A percentile compares a stretch with the other conserved stretches of the same genome.
phyloP scores from a whole-genome alignment of 768 basidiomycete species.

The Hericium rajendrae region DNA sequence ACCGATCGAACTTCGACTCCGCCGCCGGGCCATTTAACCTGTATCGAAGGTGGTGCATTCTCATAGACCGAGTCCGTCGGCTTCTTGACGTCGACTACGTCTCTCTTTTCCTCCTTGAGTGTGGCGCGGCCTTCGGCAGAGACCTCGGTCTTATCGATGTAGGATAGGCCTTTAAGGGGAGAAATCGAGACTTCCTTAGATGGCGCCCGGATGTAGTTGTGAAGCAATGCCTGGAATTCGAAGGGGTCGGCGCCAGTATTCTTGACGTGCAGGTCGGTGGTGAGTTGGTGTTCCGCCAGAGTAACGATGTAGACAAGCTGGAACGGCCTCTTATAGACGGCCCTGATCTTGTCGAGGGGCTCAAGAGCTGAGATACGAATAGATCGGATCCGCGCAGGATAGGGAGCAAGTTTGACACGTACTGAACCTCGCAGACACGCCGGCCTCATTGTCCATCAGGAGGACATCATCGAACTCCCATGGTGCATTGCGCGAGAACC shows the following conservation, averaged over 20 bases:
- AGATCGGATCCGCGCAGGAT: background rate
- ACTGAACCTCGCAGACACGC: constrained; percentile 77
- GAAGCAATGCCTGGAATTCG: constrained; percentile 88
- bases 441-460: constrained; percentile 56
- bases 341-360: constrained; percentile 48
- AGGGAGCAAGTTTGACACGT: constrained; percentile 19
- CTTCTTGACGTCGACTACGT: constrained; percentile 52
- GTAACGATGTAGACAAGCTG: constrained; percentile 75
- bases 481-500: constrained; percentile 71
- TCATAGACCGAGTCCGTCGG: constrained; percentile 77
- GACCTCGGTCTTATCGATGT: constrained; percentile 74
- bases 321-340: constrained; percentile 57
- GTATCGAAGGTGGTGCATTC: constrained; percentile 44
- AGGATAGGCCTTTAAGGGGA: constrained; percentile 54
- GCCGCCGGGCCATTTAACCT: constrained; percentile 42
- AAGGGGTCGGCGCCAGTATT: constrained; percentile 48
- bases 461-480: constrained; percentile 65
- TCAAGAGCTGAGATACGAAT: constrained; percentile 40
- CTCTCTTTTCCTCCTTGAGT: constrained; percentile 49
- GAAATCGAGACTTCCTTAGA: constrained; percentile 48
- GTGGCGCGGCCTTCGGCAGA: constrained; percentile 38
- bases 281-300: constrained; percentile 60
- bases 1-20: constrained; percentile 40
- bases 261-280: constrained; percentile 71
- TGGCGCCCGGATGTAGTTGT: constrained; percentile 77